phyloP scores from a whole-genome alignment of 495 filamentous ascomycete species.

The Tuber melanosporum region DNA sequence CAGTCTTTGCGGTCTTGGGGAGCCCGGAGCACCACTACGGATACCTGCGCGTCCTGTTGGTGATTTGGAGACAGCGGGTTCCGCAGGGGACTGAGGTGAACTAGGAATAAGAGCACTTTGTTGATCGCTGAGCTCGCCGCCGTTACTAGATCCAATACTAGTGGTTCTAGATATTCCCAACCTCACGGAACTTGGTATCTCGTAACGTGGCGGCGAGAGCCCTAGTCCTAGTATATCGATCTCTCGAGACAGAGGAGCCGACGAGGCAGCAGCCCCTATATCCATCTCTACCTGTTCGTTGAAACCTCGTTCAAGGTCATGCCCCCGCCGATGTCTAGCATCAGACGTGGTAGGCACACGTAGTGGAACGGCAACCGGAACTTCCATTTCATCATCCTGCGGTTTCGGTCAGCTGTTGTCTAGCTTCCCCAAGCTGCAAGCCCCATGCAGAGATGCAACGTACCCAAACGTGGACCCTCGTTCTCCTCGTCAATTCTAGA shows the following conservation, averaged over 20 bases:
- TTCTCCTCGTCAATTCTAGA: slow-evolving; percentile 80
- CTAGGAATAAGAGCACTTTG: slow-evolving; percentile 26
- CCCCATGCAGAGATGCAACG: neutral
- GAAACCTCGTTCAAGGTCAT: slow-evolving; percentile 40
- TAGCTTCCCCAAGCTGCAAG: neutral
- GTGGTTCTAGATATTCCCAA: slow-evolving; percentile 68
- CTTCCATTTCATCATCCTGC: slow-evolving; percentile 83
- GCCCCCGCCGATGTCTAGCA: slow-evolving; percentile 57
- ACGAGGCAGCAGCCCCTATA: slow-evolving; percentile 66
- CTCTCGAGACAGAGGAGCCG: slow-evolving; percentile 49
- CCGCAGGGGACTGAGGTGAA: slow-evolving; percentile 22
- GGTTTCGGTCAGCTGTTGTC: neutral
- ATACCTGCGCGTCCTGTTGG: slow-evolving; percentile 17
- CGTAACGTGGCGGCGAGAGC: slow-evolving; percentile 55
- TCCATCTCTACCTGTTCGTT: slow-evolving; percentile 75
- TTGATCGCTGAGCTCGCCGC: slow-evolving; percentile 27
- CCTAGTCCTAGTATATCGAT: slow-evolving; percentile 72
- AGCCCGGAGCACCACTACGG: slow-evolving; percentile 21
- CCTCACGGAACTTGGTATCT: slow-evolving; percentile 72
- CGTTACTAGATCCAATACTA: slow-evolving; percentile 37
- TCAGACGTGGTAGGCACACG: slow-evolving; percentile 68
- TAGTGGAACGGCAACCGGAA: slow-evolving; percentile 88
- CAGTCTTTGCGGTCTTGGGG: slow-evolving; percentile 21
- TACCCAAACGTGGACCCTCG: slow-evolving; percentile 85
- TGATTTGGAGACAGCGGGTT: slow-evolving; percentile 20